A percentile compares a stretch with the other conserved stretches of the same genome.
Evolutionary conservation across 2,329 filamentous ascomycete genomes (phyloP).

Genomic region (Xylaria digitata): DNA sequence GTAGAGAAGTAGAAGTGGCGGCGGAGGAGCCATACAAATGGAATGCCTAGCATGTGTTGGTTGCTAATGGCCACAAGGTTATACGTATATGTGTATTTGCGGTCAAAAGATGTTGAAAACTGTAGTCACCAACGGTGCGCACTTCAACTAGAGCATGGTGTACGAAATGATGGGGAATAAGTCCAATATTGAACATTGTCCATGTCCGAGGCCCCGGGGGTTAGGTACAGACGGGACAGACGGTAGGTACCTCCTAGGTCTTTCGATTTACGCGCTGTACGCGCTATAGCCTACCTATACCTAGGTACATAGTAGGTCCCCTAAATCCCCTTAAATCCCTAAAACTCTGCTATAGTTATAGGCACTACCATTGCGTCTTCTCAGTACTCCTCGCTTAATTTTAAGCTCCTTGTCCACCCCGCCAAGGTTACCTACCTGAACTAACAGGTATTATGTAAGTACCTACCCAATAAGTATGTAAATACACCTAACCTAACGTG

Average conservation of each 20-base stretch:
- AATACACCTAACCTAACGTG: too few species aligned
- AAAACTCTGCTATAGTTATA: neutral
- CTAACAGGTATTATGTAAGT: neutral
- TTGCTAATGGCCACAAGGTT: neutral
- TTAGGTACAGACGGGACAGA: neutral
- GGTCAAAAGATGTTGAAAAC: neutral
- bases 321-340: neutral
- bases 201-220: neutral
- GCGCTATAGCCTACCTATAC: slow-evolving; percentile 12
- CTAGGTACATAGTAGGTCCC: neutral
- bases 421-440: neutral
- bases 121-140: slow-evolving; percentile 8
- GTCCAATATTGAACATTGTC: neutral
- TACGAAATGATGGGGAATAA: slow-evolving; percentile 10
- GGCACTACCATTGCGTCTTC: neutral
- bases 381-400: too few species aligned
- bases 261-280: slow-evolving; percentile 24
- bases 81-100: neutral
- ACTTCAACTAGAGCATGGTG: slow-evolving; percentile 4
- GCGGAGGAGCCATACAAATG: neutral
- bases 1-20: neutral
- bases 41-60: neutral
- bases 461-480: too few species aligned
- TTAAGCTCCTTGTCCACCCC: neutral
- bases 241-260: too few species aligned